Base-by-base conservation (phyloP, 139 green algal genomes). In the Marvania coccoides region DNA sequence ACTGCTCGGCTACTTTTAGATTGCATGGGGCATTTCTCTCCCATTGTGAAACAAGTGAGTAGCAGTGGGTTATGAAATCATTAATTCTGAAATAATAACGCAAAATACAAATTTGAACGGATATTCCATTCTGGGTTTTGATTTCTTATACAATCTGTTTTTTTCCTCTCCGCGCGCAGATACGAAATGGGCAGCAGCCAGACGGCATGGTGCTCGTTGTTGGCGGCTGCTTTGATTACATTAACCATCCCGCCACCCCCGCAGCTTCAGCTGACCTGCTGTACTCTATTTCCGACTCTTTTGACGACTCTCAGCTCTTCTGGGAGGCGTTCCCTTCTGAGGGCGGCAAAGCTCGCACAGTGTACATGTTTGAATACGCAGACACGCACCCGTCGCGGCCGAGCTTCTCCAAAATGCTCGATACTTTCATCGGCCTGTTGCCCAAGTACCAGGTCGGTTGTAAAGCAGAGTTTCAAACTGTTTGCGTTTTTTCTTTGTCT, bases 291-390 rank as follows among this genome's bases (percentile, higher is more conserved):
- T 73, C 55, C 23, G 75, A 90, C 65, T 73, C 79, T 10, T 34
- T 69, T 13, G 51, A 80, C 38, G 84, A 92, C 73, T 74, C 87
- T 78, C 81, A 91, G 72, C 68, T 84, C 28, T 89, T 94, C 61
- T 94, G 87, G 90, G 88, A 95, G 76, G 87, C 90, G 3, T 97
- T 96, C 65, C 89, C 91, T 28, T 83, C 88, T 6, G 79, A 70
- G 39, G 81, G 70, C 13, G 86, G 86, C 6, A 71, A 48, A 7
- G 83, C 94, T 77, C 84, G 91, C 9, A 99, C 94, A 2, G 94
- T 89, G 30, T 99, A 99, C 81, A 90, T 98, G 81, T 98, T 98
- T 81, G 78, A 83, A 0, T 97, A 97, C 78, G 62, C 75, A 19
- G 88, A 95, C 64, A 74, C 86, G 0, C 37, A 90, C 47, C 69